Percentiles rank a stretch among this genome's conserved stretches.
These are phyloP conservation scores for Xylaria sp. DNA, from an alignment of 2,329 filamentous ascomycete species.

Conservation along the genomic window DNA sequence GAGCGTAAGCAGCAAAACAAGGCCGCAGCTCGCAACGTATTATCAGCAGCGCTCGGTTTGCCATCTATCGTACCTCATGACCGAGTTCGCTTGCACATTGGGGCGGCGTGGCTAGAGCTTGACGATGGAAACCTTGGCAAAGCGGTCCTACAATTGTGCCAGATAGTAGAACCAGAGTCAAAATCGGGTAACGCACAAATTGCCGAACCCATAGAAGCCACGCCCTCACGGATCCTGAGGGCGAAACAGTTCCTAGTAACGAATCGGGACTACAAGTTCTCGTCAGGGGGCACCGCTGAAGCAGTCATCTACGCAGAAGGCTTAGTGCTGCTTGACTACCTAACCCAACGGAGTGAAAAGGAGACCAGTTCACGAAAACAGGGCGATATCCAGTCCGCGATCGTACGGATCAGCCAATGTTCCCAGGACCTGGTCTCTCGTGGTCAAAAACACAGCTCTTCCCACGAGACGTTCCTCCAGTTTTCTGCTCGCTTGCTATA, in stretches of 20 bases:
- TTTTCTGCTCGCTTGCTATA: constrained; percentile 69
- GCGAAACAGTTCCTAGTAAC: constrained; percentile 58
- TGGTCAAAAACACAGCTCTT: constrained; percentile 39
- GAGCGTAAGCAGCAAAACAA: constrained; percentile 65
- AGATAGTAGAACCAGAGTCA: constrained; percentile 42
- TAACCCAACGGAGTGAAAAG: constrained; percentile 51
- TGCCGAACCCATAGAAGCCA: constrained; percentile 29
- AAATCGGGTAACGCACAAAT: constrained; percentile 18
- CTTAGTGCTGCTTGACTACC: constrained; percentile 69
- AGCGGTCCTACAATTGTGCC: constrained; percentile 50
- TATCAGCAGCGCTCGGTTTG: constrained; percentile 65
- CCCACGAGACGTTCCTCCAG: constrained; percentile 72
- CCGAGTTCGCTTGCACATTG: constrained; percentile 57
- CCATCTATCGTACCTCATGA: constrained; percentile 30
- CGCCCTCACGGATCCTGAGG: constrained; percentile 56
- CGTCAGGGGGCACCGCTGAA: constrained; percentile 51
- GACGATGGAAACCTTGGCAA: constrained; percentile 42
- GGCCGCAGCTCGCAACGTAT: constrained; percentile 66
- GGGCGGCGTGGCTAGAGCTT: constrained; percentile 73
- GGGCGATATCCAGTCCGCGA: constrained; percentile 61
- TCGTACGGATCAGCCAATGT: constrained; percentile 48
- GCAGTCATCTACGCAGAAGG: constrained; percentile 66
- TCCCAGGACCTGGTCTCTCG: constrained; percentile 51
- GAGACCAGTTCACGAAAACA: constrained; percentile 55
- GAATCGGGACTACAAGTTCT: constrained; percentile 61